Base-by-base conservation (phyloP, 768 basidiomycete genomes). In the Leccinellum rugosiceps region DNA sequence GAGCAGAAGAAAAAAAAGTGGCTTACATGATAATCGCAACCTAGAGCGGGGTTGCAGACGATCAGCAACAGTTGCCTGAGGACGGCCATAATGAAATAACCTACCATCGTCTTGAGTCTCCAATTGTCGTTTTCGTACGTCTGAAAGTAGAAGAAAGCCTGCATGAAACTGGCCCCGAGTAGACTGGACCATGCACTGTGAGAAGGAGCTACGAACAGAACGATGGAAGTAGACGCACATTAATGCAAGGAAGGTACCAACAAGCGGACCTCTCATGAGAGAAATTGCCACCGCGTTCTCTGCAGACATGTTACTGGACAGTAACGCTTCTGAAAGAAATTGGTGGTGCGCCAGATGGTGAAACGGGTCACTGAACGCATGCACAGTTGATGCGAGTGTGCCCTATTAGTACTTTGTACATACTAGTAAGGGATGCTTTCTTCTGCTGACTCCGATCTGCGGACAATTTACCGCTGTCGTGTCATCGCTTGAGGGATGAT, bases 161-260 rank as follows among this genome's bases (percentile, higher is more conserved):
- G 68, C 44, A 59, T 58, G 55, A 65, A 70, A 9, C 69, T 71
- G 6, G 65, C 51, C 17, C 70, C 70, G 23, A 70, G 72, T 3
- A 72, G 52, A 19, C 69, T 71, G 31, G 8, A 8, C 4, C 45
- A 17, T 44, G 6, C 10, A 21, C 19, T 14, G 23, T 14, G 23
- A 23, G 19, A 7, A 23, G 23, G 25, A 44, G 23, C 3, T 2
- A 15, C 7, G 47, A n/a, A 30, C 17, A 9, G 28, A 30, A 28
- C 25, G 4, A 9, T 14, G 6, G 47, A 13, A 26, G n/a, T 3
- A 15, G 10, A 48, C 47, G 28, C 19, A 15, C 70, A 53, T 13
- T 21, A 66, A 28, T 23, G 64, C 62, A 11, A 72, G 30, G 19
- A 68, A 68, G 0, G 63, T 64, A 25, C 70, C 70, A 15, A 72